A percentile compares a stretch with the other conserved stretches of the same genome.
phyloP scores from a whole-genome alignment of 768 basidiomycete genomes.

The Leccinum boreale region DNA sequence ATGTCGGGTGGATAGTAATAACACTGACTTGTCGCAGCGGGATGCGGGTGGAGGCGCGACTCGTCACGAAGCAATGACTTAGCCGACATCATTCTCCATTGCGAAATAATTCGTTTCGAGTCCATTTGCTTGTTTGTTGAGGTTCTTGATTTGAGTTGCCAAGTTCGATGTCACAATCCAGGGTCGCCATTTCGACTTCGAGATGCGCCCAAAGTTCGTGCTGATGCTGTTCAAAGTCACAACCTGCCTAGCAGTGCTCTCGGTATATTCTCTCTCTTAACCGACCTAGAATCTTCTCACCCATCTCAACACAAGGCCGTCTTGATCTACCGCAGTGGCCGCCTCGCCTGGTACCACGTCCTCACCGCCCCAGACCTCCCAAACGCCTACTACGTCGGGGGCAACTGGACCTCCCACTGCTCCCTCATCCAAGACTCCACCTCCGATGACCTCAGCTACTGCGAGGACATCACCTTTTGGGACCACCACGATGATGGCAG shows the following conservation, averaged over 20 bases:
- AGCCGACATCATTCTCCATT: neutral
- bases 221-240: conserved; percentile 13
- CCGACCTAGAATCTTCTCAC: neutral
- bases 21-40: neutral
- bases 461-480: conserved; percentile 70
- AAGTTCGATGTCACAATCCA: no score
- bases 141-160: no score
- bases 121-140: no score
- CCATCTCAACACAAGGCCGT: conserved; percentile 32
- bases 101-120: neutral
- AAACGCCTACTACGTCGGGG: conserved; percentile 47
- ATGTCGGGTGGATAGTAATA: no score
- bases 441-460: conserved; percentile 39
- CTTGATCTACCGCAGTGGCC: conserved; percentile 44
- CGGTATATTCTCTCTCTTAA: conserved; percentile 2
- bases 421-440: conserved; percentile 34
- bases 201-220: no score
- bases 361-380: conserved; percentile 45
- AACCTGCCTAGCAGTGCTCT: conserved; percentile 5
- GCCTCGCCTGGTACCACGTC: conserved; percentile 39
- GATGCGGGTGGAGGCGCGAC: neutral
- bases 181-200: no score
- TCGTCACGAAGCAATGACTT: neutral
- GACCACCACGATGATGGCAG: conserved; percentile 38
- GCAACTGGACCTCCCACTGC: conserved; percentile 48